Percentiles rank a stretch among this genome's conserved stretches.
Conservation (phyloP, 163 green algal species). For the Botryococcus braunii region DNA sequence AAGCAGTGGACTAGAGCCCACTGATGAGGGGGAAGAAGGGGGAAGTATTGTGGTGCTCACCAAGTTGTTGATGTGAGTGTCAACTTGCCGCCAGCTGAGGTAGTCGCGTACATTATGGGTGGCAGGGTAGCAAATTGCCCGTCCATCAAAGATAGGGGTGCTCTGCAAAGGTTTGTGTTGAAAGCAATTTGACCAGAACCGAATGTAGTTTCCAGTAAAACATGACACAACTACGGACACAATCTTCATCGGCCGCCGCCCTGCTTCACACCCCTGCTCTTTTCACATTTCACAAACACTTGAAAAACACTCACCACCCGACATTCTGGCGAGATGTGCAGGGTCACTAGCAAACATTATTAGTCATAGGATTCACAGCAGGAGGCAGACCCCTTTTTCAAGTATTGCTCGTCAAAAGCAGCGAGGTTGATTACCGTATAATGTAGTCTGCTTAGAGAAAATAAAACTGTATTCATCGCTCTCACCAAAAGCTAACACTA, state of each 20-base stretch:
- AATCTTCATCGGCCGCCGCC: slow-evolving; percentile 69
- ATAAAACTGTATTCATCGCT: slow-evolving; percentile 96
- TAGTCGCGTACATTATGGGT: slow-evolving; percentile 73
- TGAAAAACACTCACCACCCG: too few species aligned
- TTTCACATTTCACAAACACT: too few species aligned
- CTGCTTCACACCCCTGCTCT: too few species aligned
- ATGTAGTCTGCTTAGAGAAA: slow-evolving; percentile 45
- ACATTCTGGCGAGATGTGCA: neutral
- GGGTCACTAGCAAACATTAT: neutral
- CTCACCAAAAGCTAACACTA: slow-evolving; percentile 78
- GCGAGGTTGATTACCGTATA: slow-evolving; percentile 67
- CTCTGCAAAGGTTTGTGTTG: slow-evolving; percentile 34
- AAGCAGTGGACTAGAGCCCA: neutral
- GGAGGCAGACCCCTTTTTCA: neutral
- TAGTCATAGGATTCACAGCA: neutral
- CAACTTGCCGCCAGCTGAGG: slow-evolving; percentile 83
- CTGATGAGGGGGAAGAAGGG: neutral
- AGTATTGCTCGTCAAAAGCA: neutral
- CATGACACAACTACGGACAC: slow-evolving; percentile 74
- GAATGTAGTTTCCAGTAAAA: slow-evolving; percentile 80
- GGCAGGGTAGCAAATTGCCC: slow-evolving; percentile 79
- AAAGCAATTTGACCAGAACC: slow-evolving; percentile 59
- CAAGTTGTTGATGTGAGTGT: slow-evolving; percentile 95
- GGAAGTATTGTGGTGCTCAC: slow-evolving; percentile 17
- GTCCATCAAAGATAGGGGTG: slow-evolving; percentile 81